Base-by-base conservation (phyloP, 805 yeast genomes). In the Debaryomyces tyrocola region DNA sequence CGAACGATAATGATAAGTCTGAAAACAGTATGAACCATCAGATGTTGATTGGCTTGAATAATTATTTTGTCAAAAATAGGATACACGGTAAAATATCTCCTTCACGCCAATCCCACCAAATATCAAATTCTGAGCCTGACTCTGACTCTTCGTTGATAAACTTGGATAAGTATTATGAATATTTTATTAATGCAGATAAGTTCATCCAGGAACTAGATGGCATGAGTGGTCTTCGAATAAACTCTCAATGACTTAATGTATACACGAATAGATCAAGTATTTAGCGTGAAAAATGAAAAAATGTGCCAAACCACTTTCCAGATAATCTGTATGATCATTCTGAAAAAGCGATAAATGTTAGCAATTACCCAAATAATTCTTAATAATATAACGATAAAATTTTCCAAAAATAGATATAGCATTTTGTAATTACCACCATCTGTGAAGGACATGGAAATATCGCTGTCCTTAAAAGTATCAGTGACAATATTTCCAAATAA, bases 281-380 rank as follows among this genome's bases (percentile, higher is more conserved):
- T 31, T 6, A 31, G 11, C 7, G 27, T 24, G 7, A 31, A 31
- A 31, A 31, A 31, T n/a, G 34, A 12, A n/a, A 31, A 31, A 14
- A 14, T 9, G 6, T 9, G 34, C 34, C 34, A 9, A 11, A 63
- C 37, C 4, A 62, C 20, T 34, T 48, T 55, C 62, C 63, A 62
- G 1, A 63, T 4, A 11, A 66, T 11, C 49, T 43, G 52, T 6
- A 66, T 24, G 2, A 63, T 36, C 6, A 45, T 41, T 48, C 61
- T 63, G 14, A 70, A 27, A 8, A 67, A 40, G 48, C 79, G 67
- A 59, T 75, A 77, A 12, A 76, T 43, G 39, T 75, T 80, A 35
- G 78, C 84, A 6, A 78, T 59, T 4, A 80, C 64, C 88, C 88
- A 83, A n/a, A 80, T 64, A 3, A 74, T 45, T 69, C 85, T 75